Base-by-base conservation (phyloP, 73 alveolate genomes). In the Paramecium sexaurelia region DNA sequence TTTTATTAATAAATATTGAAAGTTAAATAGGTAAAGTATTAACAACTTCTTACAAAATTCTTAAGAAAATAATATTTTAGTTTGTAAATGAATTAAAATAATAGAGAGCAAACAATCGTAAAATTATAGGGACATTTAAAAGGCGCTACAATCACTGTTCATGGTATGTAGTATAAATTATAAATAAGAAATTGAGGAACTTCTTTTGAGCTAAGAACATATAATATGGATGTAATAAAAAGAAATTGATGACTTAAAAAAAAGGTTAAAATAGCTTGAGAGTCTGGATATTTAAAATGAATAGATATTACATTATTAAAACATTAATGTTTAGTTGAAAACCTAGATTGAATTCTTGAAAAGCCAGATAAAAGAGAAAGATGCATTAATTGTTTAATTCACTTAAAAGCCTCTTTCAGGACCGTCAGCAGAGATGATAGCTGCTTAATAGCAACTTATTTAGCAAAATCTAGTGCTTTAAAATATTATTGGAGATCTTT, bases 271-370 rank as follows among this genome's bases (percentile, higher is more conserved):
- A 32, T 32, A 61, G 26, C 20, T 61, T 5, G 83, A 61, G 26
- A 61, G 43, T 15, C 26, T 61, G 0, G 83, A 61, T 32, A 26
- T 61, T 61, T 61, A 61, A 27, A 61, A 61, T 61, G 83, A 61
- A 61, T 61, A 61, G 43, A 61, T 61, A 61, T 32, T 61, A 11
- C 26, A 61, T 32, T 32, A 26, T 61, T 61, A 61, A 61, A 61
- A 61, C 83, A 61, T 61, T 29, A 61, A 61, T 61, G 83, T 61
- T 26, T 32, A 61, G 83, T 61, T 61, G 43, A 61, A 61, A 61
- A 61, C 83, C 10, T 61, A 61, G 83, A 61, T 61, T 61, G 83
- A 61, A 61, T 61, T 61, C 43, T 61, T 61, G 83, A 61, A 61
- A 61, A 61, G 83, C 26, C 11, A 61, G 26, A 7, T 61, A 13